Evolutionary conservation across 192 early-diverging fungal species (phyloP), one percentile per base, ranked within the genome.

Genomic region (Phycomyces blakesleeanus): DNA sequence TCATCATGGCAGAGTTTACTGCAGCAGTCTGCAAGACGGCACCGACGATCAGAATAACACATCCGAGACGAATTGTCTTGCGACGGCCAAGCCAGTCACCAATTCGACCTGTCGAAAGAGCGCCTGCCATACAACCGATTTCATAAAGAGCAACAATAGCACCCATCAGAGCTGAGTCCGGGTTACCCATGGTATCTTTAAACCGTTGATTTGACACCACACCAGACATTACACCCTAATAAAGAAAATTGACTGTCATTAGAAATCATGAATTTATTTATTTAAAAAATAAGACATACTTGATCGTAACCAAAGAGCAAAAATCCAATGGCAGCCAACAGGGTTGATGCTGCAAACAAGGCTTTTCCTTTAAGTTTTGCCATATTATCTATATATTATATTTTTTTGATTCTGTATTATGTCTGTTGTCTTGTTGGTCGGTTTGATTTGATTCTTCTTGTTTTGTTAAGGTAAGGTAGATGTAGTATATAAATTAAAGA

Each of bases 291-390:
- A 12, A 6, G 24, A 34, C 51, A 39, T 72, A 72, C 71, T 41
- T 73, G 71, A 58, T 73, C 71, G 51, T 73, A 73, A 59, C 71
- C 71, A 60, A 73, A 73, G 29, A 73, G 58, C 55, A 73, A 60
- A 42, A 73, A 73, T 47, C 65, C 64, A 34, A 62, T 59, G 42
- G 61, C 71, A 25, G 71, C 71, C 25, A 73, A 55, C 51, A 69
- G 61, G 7, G 80, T 84, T 22, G 85, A 85, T 42, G 73, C 81
- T 21, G 78, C 83, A 57, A 80, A 85, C 63, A 87, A 83, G 71
- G 85, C 79, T 15, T 63, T 53, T 52, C 71, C 71, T 55, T 73
- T 67, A 27, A 73, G 41, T 29, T n/a, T 42, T 47, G 40, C 27
- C 52, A 34, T 66, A 29, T n/a, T n/a, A n/a, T n/a, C n/a, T n/a